Evolutionary conservation across 140 eudicot genomes (phyloP).

Genomic region (Flaveria floridana): DNA sequence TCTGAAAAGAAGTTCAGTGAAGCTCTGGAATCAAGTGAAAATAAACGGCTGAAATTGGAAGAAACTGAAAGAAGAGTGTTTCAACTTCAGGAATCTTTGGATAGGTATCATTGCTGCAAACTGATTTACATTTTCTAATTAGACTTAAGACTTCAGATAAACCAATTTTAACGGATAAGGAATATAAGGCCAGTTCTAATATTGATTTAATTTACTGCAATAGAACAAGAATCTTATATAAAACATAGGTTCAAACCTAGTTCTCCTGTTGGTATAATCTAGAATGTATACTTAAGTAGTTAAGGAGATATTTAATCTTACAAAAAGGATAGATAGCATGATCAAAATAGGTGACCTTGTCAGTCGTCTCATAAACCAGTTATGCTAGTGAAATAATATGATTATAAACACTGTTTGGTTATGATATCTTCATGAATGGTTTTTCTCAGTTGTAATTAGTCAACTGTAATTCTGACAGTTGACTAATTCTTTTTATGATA

Average conservation of each 20-base stretch:
- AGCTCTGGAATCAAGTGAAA: slow-evolving; percentile 67
- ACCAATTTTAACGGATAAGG: not conserved
- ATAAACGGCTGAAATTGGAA: slow-evolving; percentile 63
- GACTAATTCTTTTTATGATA: slow-evolving; percentile 20
- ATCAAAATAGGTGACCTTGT: not conserved
- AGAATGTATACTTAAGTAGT: not conserved
- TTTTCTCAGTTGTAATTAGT: not conserved
- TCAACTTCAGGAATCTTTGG: slow-evolving; percentile 80
- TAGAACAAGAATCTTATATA: slow-evolving; percentile 22
- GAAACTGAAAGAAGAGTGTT: slow-evolving; percentile 79
- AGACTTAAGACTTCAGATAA: slow-evolving; percentile 16
- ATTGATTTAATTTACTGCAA: not conserved
- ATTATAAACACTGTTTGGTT: not conserved
- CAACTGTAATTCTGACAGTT: not conserved
- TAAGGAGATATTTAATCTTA: not conserved
- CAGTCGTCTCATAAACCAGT: not conserved
- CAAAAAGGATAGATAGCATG: not conserved
- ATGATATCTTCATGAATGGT: not conserved
- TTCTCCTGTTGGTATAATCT: slow-evolving; percentile 9
- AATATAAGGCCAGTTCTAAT: slow-evolving; percentile 19
- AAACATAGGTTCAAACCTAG: not conserved
- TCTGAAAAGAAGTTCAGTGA: slow-evolving; percentile 65
- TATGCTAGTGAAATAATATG: not conserved
- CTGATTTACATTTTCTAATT: slow-evolving; percentile 20
- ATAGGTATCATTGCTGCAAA: slow-evolving; percentile 54